These are phyloP conservation scores for Sporothrix euskadiensis DNA, from an alignment of 2,329 filamentous ascomycete species.

Conservation along the genomic window DNA sequence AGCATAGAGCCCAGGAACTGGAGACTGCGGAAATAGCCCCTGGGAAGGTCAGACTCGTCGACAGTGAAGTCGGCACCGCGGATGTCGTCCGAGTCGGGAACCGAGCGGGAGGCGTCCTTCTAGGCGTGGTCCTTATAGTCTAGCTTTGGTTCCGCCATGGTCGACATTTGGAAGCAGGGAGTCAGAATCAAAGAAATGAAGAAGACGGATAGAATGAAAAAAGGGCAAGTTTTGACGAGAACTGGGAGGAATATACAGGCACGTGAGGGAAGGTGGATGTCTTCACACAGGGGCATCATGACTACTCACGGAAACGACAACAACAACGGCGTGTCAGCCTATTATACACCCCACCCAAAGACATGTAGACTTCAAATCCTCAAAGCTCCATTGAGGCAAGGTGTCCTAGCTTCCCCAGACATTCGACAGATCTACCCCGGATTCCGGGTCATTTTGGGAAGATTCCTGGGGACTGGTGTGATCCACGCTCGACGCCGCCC, in stretches of 20 bases:
- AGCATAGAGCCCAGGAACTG: constrained; percentile 27
- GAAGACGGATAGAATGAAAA: not conserved
- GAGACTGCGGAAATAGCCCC: constrained; percentile 28
- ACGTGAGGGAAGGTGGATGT: not conserved
- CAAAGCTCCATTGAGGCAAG: not conserved
- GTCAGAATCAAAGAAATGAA: not conserved
- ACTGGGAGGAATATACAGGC: not conserved
- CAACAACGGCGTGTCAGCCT: not conserved
- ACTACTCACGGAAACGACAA: not conserved
- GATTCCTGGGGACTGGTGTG: not conserved
- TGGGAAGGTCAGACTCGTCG: constrained; percentile 24
- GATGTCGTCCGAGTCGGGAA: constrained; percentile 16
- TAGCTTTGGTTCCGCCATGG: not conserved
- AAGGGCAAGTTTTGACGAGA: not conserved
- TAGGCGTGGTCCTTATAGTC: not conserved
- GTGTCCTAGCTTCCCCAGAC: not conserved
- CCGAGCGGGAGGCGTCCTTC: not conserved
- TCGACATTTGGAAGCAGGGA: not conserved
- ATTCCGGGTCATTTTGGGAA: not conserved
- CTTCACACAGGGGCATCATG: not conserved
- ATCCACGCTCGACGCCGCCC: not conserved
- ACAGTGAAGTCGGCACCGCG: constrained; percentile 22
- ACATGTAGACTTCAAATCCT: not conserved
- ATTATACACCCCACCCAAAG: not conserved
- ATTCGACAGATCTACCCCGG: not conserved